Conservation (phyloP, 1,139 yeast genomes). For the Casaregolazyma lundiana region DNA sequence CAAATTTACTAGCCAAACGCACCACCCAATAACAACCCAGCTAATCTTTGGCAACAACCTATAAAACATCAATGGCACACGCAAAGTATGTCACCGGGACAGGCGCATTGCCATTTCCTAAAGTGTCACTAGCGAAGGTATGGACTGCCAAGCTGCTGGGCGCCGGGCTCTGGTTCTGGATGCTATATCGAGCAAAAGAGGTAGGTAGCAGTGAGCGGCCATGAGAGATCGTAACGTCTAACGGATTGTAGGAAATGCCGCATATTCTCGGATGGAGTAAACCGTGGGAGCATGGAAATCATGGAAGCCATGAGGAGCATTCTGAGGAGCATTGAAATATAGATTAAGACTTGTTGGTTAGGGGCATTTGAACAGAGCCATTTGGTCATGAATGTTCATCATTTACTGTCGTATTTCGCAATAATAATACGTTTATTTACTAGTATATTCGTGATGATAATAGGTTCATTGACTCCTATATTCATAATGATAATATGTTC, state of each 20-base stretch:
- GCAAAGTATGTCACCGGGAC: slow-evolving; percentile 32
- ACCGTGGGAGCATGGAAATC: slow-evolving; percentile 39
- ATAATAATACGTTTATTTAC: too few relatives aligned
- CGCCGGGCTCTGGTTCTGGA: slow-evolving; percentile 86
- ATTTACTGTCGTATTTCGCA: too few relatives aligned
- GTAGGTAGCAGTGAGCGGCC: slow-evolving; percentile 30
- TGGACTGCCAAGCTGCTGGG: slow-evolving; percentile 65
- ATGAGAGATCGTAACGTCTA: slow-evolving; percentile 1
- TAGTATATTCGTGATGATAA: too few relatives aligned
- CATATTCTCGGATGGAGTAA: slow-evolving; percentile 39
- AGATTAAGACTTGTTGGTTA: too few relatives aligned
- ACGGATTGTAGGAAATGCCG: slow-evolving; percentile 32
- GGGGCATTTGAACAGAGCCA: too few relatives aligned
- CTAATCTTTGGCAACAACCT: neutral
- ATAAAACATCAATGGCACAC: slow-evolving; percentile 24
- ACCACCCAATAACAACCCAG: slow-evolving; percentile 1
- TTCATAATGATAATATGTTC: too few relatives aligned
- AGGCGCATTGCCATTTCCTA: slow-evolving; percentile 35
- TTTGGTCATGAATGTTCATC: too few relatives aligned
- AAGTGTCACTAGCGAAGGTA: slow-evolving; percentile 38
- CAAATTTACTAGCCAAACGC: neutral
- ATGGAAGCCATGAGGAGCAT: neutral
- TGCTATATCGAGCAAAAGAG: slow-evolving; percentile 70
- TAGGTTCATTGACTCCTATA: too few relatives aligned
- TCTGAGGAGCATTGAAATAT: neutral